Conservation (phyloP, 2,329 filamentous ascomycete species). For the Pseudopyrenochaeta lycopersici region DNA sequence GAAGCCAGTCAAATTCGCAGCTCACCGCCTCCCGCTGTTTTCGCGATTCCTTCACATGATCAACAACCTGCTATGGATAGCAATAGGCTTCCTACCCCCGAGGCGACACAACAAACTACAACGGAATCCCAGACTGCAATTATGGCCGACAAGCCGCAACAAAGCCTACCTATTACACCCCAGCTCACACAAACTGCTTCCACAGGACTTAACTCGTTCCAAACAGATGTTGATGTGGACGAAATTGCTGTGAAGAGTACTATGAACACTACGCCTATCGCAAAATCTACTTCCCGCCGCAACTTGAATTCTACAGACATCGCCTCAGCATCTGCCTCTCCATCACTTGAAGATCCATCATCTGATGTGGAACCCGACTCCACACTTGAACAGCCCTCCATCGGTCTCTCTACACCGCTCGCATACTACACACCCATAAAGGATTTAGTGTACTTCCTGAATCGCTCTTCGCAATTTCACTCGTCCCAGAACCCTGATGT, state of each 20-base stretch:
- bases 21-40: slow-evolving; percentile 17
- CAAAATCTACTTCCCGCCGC: slow-evolving; percentile 18
- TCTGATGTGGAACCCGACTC: slow-evolving; percentile 23
- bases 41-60: slow-evolving; percentile 3
- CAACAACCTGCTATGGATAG: slow-evolving; percentile 21
- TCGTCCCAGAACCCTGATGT: slow-evolving; percentile 51
- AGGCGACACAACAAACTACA: slow-evolving; percentile 37
- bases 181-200: slow-evolving; percentile 48
- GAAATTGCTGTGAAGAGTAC: neutral
- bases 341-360: slow-evolving; percentile 15
- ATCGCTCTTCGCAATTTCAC: slow-evolving; percentile 48
- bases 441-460: slow-evolving; percentile 51
- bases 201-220: slow-evolving; percentile 21
- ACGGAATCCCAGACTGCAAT: slow-evolving; percentile 30
- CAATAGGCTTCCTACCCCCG: slow-evolving; percentile 36
- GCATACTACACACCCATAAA: slow-evolving; percentile 58
- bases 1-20: slow-evolving; percentile 17
- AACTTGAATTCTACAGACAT: slow-evolving; percentile 13
- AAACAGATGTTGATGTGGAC: slow-evolving; percentile 28
- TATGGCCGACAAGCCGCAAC: slow-evolving; percentile 16
- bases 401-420: slow-evolving; percentile 52
- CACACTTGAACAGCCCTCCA: slow-evolving; percentile 26
- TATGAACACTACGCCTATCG: slow-evolving; percentile 5
- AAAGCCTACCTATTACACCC: slow-evolving; percentile 46
- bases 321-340: slow-evolving; percentile 13